These are phyloP conservation scores for Yarrowia porcina DNA, from an alignment of 805 yeast species.

Conservation along the genomic window DNA sequence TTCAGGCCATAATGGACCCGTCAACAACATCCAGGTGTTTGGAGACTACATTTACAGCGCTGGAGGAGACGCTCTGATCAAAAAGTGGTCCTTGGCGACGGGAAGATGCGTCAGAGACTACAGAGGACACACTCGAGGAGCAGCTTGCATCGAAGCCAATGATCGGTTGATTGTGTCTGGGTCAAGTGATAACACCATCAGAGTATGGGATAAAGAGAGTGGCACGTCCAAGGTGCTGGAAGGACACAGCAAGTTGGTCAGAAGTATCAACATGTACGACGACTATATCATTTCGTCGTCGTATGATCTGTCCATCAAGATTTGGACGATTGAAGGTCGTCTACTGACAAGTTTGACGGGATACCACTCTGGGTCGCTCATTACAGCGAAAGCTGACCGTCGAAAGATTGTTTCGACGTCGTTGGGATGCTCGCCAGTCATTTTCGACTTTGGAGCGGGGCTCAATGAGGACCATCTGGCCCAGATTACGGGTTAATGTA, in stretches of 20 bases:
- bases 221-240: constrained; percentile 67
- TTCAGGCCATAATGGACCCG: constrained; percentile 38
- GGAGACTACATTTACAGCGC: constrained; percentile 37
- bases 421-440: constrained; percentile 36
- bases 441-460: constrained; percentile 38
- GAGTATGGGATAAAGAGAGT: constrained; percentile 81
- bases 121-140: constrained; percentile 78
- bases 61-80: constrained; percentile 72
- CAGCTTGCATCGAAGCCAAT: constrained; percentile 74
- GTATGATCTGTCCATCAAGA: constrained; percentile 39
- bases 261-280: constrained; percentile 41
- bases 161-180: constrained; percentile 74
- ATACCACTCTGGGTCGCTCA: constrained; percentile 39
- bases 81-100: constrained; percentile 74
- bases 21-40: constrained; percentile 37
- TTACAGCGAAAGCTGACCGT: constrained; percentile 36
- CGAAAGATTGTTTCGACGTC: constrained; percentile 38
- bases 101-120: constrained; percentile 67
- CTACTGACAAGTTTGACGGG: constrained; percentile 34
- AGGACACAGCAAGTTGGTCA: constrained; percentile 86
- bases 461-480: constrained; percentile 31
- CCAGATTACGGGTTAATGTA: constrained; percentile 1
- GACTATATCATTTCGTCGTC: constrained; percentile 38
- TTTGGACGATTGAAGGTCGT: constrained; percentile 39
- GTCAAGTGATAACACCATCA: constrained; percentile 78